These are phyloP conservation scores for Xylariaceae sp. DNA, from an alignment of 2,329 filamentous ascomycete genomes.

Conservation along the genomic window DNA sequence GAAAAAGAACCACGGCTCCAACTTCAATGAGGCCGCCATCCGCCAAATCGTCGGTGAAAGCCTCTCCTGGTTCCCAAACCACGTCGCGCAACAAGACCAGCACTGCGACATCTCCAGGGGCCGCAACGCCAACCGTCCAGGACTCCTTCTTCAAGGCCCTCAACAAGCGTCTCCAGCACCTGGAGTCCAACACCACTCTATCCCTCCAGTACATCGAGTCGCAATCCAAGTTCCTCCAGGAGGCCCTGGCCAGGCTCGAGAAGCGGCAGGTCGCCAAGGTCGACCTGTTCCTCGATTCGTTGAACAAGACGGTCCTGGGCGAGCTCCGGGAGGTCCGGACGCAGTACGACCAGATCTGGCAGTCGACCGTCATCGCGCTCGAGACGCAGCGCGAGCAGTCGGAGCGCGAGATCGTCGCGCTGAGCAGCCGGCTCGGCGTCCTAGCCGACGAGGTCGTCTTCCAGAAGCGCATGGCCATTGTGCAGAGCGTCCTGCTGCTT, in stretches of 20 bases:
- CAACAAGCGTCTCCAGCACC: constrained; percentile 81
- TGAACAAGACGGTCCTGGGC: constrained; percentile 81
- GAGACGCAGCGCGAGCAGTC: constrained; percentile 82
- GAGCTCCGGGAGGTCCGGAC: constrained; percentile 72
- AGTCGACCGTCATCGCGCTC: constrained; percentile 85
- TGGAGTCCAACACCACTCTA: constrained; percentile 87
- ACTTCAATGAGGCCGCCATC: constrained; percentile 23
- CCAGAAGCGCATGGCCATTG: constrained; percentile 85
- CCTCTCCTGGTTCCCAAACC: constrained; percentile 17
- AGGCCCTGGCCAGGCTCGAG: constrained; percentile 80
- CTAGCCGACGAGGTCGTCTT: constrained; percentile 88
- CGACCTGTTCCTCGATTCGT: constrained; percentile 66
- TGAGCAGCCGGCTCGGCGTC: constrained; percentile 73
- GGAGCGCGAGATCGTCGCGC: constrained; percentile 72
- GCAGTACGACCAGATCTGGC: constrained; percentile 95
- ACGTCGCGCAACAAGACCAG: constrained; percentile 29
- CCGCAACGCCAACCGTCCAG: constrained; percentile 74
- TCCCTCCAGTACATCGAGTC: constrained; percentile 96
- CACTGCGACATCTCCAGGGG: constrained; percentile 33
- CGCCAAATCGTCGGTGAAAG: constrained; percentile 12
- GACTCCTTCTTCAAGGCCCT: constrained; percentile 98
- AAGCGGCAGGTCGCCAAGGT: constrained; percentile 82
- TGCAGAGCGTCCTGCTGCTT: constrained; percentile 81
- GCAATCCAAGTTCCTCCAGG: constrained; percentile 81
- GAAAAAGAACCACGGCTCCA: constrained; percentile 16